Conservation (phyloP, 2,329 filamentous ascomycete species). For the Penicillium vulpinum region DNA sequence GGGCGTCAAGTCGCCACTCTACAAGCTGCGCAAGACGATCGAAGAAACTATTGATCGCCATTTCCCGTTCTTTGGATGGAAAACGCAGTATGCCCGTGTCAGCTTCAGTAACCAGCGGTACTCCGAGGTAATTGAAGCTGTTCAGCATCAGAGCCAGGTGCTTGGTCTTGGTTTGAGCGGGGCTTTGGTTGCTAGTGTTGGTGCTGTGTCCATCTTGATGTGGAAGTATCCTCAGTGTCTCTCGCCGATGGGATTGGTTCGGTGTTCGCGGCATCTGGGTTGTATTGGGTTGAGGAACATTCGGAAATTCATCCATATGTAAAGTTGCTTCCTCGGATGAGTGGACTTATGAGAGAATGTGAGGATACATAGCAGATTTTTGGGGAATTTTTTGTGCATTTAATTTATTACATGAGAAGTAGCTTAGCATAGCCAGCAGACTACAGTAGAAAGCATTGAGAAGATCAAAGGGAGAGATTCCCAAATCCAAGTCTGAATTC, state of each 20-base stretch:
- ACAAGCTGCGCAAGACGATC: conserved; percentile 77
- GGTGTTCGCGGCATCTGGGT: conserved; percentile 14
- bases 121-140: conserved; percentile 72
- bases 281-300: conserved; percentile 17
- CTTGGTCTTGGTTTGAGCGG: conserved; percentile 47
- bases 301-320: neutral
- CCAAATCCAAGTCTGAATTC: neutral
- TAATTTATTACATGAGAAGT: neutral
- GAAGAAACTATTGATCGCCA: conserved; percentile 81
- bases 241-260: conserved; percentile 21
- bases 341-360: neutral
- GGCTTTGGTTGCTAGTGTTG: conserved; percentile 31
- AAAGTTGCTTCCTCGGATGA: neutral
- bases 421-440: neutral
- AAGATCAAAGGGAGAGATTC: neutral
- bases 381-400: neutral
- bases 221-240: conserved; percentile 32
- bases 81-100: conserved; percentile 87
- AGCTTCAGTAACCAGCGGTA: conserved; percentile 94
- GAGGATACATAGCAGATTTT: neutral
- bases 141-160: conserved; percentile 66
- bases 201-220: conserved; percentile 30
- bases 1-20: conserved; percentile 74
- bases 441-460: neutral
- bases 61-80: conserved; percentile 77